Percentiles rank a stretch among this genome's conserved stretches.
Evolutionary conservation across 1,139 yeast genomes (phyloP).

Genomic region (Kluyveromyces sp.): DNA sequence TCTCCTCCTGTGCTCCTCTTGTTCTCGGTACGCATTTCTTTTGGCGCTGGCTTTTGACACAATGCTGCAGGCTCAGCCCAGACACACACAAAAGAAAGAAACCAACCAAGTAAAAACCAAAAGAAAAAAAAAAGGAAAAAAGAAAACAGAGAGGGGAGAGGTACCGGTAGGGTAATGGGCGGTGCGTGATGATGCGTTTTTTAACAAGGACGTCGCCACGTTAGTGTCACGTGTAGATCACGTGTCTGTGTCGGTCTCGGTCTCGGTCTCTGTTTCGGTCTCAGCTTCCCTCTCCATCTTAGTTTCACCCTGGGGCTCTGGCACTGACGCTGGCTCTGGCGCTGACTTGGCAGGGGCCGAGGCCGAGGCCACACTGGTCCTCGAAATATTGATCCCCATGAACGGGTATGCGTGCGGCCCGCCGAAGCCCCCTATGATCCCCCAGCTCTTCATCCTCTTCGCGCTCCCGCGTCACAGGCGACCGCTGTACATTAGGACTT

Average conservation of each 20-base stretch:
- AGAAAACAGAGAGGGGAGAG: not conserved
- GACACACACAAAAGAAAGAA: too few species aligned
- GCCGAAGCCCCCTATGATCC: not conserved
- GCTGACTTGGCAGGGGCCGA: not conserved
- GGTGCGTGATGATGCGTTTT: not conserved
- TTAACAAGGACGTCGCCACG: too few species aligned
- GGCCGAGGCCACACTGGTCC: not conserved
- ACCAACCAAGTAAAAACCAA: too few species aligned
- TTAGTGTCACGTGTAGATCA: not conserved
- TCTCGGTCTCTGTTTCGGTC: not conserved
- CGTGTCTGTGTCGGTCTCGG: slow-evolving; percentile 5
- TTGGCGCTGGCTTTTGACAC: too few species aligned
- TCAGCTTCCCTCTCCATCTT: too few species aligned
- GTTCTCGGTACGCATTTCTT: too few species aligned
- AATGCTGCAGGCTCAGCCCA: too few species aligned
- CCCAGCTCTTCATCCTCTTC: not conserved
- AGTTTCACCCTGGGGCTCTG: slow-evolving; percentile 4
- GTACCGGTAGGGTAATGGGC: not conserved
- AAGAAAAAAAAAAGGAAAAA: too few species aligned
- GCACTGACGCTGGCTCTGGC: not conserved
- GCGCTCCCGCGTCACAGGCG: not conserved
- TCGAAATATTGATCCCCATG: slow-evolving; percentile 1
- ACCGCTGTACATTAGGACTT: not conserved
- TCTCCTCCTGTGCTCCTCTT: too few species aligned
- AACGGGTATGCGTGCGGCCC: not conserved